phyloP scores from a whole-genome alignment of 75 land plant genomes.

The Cunninghamia lanceolata region DNA sequence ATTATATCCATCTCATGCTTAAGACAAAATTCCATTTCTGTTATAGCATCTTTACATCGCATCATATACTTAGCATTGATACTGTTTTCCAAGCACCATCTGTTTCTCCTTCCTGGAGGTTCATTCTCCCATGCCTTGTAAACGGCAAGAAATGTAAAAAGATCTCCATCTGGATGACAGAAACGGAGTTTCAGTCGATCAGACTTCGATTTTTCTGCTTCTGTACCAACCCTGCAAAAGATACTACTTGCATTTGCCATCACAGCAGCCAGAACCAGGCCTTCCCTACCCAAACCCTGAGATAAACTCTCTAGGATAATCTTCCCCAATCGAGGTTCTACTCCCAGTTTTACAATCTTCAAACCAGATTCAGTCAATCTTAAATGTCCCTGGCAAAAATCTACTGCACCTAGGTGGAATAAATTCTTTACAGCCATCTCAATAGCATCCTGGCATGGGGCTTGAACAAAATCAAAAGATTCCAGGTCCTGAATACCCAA shows the following conservation, averaged over 20 bases:
- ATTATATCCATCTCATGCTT: conserved; percentile 36
- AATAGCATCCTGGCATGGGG: conserved; percentile 58
- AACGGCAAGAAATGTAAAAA: conserved; percentile 74
- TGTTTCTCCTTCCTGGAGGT: conserved; percentile 25
- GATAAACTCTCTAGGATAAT: conserved; percentile 46
- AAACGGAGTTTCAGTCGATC: conserved; percentile 74
- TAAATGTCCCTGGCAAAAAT: conserved; percentile 7
- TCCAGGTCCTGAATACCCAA: conserved; percentile 50
- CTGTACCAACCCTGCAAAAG: conserved; percentile 75
- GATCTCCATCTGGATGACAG: conserved; percentile 78
- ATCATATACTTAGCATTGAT: conserved; percentile 77
- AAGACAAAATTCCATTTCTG: conserved; percentile 56
- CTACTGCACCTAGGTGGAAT: conserved; percentile 61
- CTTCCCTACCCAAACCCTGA: conserved; percentile 54
- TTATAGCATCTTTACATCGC: conserved; percentile 60
- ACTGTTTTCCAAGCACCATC: conserved; percentile 84
- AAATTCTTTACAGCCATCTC: conserved; percentile 59
- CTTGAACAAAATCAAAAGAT: conserved; percentile 78
- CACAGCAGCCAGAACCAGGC: conserved; percentile 73
- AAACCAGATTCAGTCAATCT: conserved; percentile 54
- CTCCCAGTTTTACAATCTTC: conserved; percentile 62
- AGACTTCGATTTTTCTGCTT: conserved; percentile 61
- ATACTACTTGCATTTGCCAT: conserved; percentile 81
- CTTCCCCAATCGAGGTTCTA: conserved; percentile 83
- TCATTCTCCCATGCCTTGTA: conserved; percentile 66